Conservation (phyloP, 2,329 filamentous ascomycete genomes). For the Simplicillium sp. region DNA sequence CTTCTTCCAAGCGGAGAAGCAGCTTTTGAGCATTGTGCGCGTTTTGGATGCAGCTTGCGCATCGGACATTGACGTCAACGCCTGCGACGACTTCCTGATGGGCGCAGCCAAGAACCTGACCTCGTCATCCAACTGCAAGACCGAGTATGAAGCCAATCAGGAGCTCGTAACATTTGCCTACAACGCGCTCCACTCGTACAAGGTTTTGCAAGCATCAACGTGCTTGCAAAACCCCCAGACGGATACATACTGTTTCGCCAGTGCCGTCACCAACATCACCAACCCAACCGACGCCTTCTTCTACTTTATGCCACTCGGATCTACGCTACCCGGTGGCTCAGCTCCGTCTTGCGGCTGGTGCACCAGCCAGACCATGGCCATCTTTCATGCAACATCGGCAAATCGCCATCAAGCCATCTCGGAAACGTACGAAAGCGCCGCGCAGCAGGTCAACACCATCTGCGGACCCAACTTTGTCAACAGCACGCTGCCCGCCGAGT, state of each 20-base stretch:
- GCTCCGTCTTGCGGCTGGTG: slow-evolving; percentile 70
- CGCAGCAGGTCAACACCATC: slow-evolving; percentile 59
- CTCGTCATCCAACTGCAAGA: slow-evolving; percentile 53
- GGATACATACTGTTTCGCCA: slow-evolving; percentile 70
- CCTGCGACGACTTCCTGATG: slow-evolving; percentile 58
- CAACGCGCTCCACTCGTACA: slow-evolving; percentile 66
- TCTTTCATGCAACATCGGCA: slow-evolving; percentile 62
- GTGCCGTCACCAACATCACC: slow-evolving; percentile 68
- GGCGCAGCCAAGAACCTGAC: slow-evolving; percentile 57
- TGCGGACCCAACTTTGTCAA: slow-evolving; percentile 53
- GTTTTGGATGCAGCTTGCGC: slow-evolving; percentile 72
- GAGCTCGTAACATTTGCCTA: slow-evolving; percentile 66
- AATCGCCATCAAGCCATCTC: slow-evolving; percentile 59
- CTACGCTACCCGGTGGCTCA: slow-evolving; percentile 54
- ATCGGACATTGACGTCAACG: slow-evolving; percentile 42
- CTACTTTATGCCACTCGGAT: slow-evolving; percentile 79
- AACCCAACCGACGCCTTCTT: slow-evolving; percentile 66
- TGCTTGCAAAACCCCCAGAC: slow-evolving; percentile 63
- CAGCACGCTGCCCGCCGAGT: slow-evolving; percentile 33
- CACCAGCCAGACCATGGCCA: slow-evolving; percentile 68
- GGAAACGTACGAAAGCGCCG: slow-evolving; percentile 60
- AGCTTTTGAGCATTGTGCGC: slow-evolving; percentile 61
- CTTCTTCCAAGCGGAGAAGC: slow-evolving; percentile 73
- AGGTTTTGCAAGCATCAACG: slow-evolving; percentile 67
- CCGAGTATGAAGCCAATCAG: slow-evolving; percentile 60